Evolutionary conservation across 495 filamentous ascomycete genomes (phyloP).

Genomic region (Trichoderma reesei): DNA sequence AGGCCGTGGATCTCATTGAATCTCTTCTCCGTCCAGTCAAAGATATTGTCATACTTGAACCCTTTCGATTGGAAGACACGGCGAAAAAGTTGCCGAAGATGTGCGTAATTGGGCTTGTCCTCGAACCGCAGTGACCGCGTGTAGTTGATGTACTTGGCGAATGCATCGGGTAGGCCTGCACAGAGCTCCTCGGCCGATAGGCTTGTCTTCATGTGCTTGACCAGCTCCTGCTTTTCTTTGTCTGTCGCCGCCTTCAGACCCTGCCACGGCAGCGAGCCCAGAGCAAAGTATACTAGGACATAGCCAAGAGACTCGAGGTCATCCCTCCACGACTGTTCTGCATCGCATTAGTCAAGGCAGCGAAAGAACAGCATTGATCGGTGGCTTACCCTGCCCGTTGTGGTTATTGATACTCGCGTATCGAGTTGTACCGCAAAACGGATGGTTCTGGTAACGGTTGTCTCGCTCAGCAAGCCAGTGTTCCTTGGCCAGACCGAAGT

Average conservation of each 20-base stretch:
- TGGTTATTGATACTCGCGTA: slow-evolving; percentile 99
- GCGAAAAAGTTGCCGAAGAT: slow-evolving; percentile 99
- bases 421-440: slow-evolving; percentile 95
- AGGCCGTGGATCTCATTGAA: too few species aligned
- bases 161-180: slow-evolving; percentile 98
- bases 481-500: slow-evolving; percentile 99
- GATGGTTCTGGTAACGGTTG: slow-evolving; percentile 99
- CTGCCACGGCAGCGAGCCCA: slow-evolving; percentile 97
- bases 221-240: slow-evolving; percentile 99
- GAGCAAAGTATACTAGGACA: slow-evolving; percentile 99
- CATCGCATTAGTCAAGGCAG: too few species aligned
- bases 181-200: slow-evolving; percentile 99
- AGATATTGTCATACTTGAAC: slow-evolving; percentile 99
- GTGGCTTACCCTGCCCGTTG: too few species aligned
- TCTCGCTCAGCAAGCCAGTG: slow-evolving; percentile 99
- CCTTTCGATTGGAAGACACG: slow-evolving; percentile 98
- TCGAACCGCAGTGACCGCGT: slow-evolving; percentile 97
- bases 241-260: slow-evolving; percentile 99
- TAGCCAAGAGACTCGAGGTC: slow-evolving; percentile 99
- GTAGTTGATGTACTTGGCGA: slow-evolving; percentile 99
- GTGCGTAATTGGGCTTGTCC: slow-evolving; percentile 99
- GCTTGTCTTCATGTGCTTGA: slow-evolving; percentile 99
- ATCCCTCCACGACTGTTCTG: slow-evolving; percentile 98
- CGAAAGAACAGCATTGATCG: too few species aligned
- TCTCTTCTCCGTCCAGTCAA: slow-evolving; percentile 99